Evolutionary conservation across 495 filamentous ascomycete species (phyloP).

Genomic region (Aspergillus asperescens): DNA sequence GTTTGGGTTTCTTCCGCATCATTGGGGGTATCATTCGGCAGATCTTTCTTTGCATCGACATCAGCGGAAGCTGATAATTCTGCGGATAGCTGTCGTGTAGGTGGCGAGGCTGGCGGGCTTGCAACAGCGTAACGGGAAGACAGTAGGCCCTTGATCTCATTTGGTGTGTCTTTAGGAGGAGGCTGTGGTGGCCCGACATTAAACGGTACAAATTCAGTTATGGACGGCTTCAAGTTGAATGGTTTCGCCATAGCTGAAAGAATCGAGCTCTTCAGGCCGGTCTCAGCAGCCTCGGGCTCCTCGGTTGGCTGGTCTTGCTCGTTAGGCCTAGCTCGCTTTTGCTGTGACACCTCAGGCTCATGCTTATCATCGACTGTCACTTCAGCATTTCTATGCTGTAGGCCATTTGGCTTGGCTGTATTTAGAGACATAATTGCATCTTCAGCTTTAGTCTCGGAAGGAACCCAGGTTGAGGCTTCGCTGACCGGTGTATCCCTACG

Average conservation of each 20-base stretch:
- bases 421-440: constrained; percentile 34
- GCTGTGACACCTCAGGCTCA: not conserved
- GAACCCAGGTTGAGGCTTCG: constrained; percentile 39
- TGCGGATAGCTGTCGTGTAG: constrained; percentile 7
- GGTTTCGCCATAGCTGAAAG: constrained; percentile 64
- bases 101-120: constrained; percentile 19
- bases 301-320: constrained; percentile 4
- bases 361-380: not conserved
- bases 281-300: constrained; percentile 19
- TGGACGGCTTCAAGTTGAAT: constrained; percentile 57
- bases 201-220: constrained; percentile 42
- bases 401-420: constrained; percentile 22
- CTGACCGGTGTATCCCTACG: constrained; percentile 33
- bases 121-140: constrained; percentile 37
- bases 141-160: constrained; percentile 28
- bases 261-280: constrained; percentile 23
- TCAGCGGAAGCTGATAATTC: constrained; percentile 1
- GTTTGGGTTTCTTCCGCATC: constrained; percentile 13
- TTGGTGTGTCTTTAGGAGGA: constrained; percentile 4
- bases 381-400: constrained; percentile 9
- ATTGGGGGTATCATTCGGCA: constrained; percentile 9
- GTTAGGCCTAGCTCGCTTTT: not conserved
- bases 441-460: constrained; percentile 40
- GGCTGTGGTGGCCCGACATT: constrained; percentile 29
- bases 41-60: not conserved